These are phyloP conservation scores for Spergularia azorica DNA, from an alignment of 179 eudicot species.

Conservation along the genomic window DNA sequence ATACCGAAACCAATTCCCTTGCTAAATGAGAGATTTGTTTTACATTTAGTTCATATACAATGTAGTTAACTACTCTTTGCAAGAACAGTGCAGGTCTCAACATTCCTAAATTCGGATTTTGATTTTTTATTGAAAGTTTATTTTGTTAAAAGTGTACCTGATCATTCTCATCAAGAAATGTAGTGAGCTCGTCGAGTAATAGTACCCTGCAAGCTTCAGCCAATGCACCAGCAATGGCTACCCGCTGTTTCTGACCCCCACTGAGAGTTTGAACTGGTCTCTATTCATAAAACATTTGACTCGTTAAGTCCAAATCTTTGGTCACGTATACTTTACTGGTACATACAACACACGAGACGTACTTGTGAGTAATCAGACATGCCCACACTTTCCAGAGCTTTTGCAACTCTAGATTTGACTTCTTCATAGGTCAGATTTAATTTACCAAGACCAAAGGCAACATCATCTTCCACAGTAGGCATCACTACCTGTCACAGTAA, in stretches of 20 bases:
- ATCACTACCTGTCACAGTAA: constrained; percentile 71
- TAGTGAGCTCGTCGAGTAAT: constrained; percentile 93
- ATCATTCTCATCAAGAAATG: constrained; percentile 90
- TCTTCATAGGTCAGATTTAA: constrained; percentile 60
- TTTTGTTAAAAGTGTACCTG: constrained; percentile 51
- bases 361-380: constrained; percentile 82
- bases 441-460: constrained; percentile 94
- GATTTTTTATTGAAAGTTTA: no score
- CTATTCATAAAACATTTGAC: constrained; percentile 34
- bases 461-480: constrained; percentile 99
- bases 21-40: no score
- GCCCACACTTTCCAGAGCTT: constrained; percentile 82
- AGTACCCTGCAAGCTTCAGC: constrained; percentile 95
- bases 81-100: no score
- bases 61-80: no score
- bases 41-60: no score
- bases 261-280: constrained; percentile 96
- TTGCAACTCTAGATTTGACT: constrained; percentile 57
- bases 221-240: constrained; percentile 96
- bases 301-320: constrained; percentile 4
- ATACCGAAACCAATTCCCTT: no score
- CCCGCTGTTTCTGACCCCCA: constrained; percentile 99
- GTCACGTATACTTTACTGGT: background rate
- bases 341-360: constrained; percentile 21
- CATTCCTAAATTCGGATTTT: no score